Evolutionary conservation across 23 red algal genomes (phyloP).

Genomic region (Gracilariopsis chorda): DNA sequence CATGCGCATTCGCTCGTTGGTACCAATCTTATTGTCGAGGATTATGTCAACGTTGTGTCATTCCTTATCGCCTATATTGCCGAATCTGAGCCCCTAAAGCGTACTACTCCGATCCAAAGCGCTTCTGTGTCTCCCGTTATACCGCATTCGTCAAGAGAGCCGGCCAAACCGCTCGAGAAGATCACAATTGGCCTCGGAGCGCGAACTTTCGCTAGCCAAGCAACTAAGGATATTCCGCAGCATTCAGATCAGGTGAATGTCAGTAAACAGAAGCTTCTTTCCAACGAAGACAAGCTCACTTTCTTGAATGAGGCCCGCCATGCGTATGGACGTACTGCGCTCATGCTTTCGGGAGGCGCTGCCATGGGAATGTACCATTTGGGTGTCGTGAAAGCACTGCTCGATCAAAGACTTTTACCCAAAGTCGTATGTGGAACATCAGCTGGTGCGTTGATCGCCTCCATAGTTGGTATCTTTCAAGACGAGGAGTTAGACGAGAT

Average conservation of each 20-base stretch:
- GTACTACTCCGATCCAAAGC: background rate
- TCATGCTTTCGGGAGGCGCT: conserved; percentile 95
- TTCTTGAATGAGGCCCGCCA: conserved; percentile 96
- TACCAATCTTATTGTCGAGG: conserved; percentile 81
- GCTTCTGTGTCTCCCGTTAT: background rate
- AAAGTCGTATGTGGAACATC: conserved; percentile 90
- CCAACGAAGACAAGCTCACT: conserved; percentile 53
- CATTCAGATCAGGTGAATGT: background rate
- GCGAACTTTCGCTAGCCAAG: background rate
- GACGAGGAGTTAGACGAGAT: conserved; percentile 62
- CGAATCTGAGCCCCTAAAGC: background rate
- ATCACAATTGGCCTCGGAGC: background rate
- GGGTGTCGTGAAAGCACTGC: conserved; percentile 85
- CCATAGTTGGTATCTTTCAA: conserved; percentile 81
- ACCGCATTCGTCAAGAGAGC: background rate
- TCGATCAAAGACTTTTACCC: conserved; percentile 79
- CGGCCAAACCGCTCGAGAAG: background rate
- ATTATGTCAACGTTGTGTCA: conserved; percentile 91
- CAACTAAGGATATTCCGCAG: background rate
- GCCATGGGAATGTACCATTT: conserved; percentile 90
- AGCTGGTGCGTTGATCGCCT: conserved; percentile 84
- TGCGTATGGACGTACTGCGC: conserved; percentile 90
- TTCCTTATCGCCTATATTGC: conserved; percentile 73
- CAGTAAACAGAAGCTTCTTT: conserved; percentile 2
- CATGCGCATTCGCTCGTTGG: conserved; percentile 78